Evolutionary conservation across 257 asterid genomes (phyloP), one percentile per base, ranked within the genome.

Genomic region (Gardenia jasminoides): DNA sequence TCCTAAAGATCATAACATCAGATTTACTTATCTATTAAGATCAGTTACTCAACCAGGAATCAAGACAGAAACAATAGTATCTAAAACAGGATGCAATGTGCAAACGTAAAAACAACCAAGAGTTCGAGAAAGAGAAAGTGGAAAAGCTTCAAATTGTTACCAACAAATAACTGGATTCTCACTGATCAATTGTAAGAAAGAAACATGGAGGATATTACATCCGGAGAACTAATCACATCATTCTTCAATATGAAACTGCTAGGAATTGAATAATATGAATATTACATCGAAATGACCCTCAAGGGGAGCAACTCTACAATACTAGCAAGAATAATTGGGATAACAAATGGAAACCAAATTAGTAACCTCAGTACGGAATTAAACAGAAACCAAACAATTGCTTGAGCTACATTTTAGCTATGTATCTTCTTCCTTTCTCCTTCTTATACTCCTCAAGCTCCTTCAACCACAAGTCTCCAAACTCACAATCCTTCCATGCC

Each of bases 401-500:
- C 74, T 15, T 43, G 10, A 36, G 65, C 79, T 72, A 78, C 59
- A 66, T 8, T 71, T 19, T 54, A 59, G 72, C 84, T 79, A 85
- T 81, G 84, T 52, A 12, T 73, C 79, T 84, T 83, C 91, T 84
- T 81, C 73, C 82, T 15, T 58, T 41, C 22, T 72, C 78, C 83
- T 84, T 84, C 75, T 90, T 76, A 41, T 70, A 91, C 79, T 90
- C 98, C 65, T 90, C 91, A 86, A 92, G 85, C 83, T 92, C 97
- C 70, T 84, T 87, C 87, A 94, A 76, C 98, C 98, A 94, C 54
- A 94, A 75, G 83, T 88, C 93, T 58, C 91, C 97, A 84, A 94
- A 92, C 83, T 91, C 97, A 52, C 98, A 94, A 84, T 91, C 96
- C 86, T 88, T 92, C 96, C 97, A 94, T 65, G 89, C 92, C 84